Conservation (phyloP, 164 flowering plant species). For the Tetrastigma voinierianum region DNA sequence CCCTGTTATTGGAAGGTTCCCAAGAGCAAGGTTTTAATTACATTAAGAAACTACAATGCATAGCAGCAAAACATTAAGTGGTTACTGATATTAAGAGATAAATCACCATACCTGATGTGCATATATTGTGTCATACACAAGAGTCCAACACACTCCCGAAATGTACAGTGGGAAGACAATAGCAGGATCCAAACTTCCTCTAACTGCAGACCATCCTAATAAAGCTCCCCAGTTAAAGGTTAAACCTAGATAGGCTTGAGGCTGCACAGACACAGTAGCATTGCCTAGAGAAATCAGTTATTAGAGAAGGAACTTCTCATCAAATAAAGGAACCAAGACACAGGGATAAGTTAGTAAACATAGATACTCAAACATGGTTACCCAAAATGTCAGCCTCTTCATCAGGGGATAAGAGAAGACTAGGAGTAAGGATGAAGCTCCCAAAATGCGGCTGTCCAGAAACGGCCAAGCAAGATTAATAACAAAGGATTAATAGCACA, state of each 20-base stretch:
- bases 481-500: not conserved
- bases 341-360: not conserved
- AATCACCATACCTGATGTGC: slow-evolving; percentile 89
- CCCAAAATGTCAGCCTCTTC: slow-evolving; percentile 99
- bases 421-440: slow-evolving; percentile 92
- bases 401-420: slow-evolving; percentile 96
- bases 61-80: not conserved
- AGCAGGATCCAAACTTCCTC: slow-evolving; percentile 80
- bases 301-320: not conserved
- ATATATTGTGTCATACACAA: slow-evolving; percentile 98
- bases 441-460: slow-evolving; percentile 72
- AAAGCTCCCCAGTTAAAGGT: slow-evolving; percentile 99
- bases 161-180: slow-evolving; percentile 72
- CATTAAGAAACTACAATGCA: not conserved
- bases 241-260: slow-evolving; percentile 94
- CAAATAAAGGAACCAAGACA: slow-evolving; percentile 4
- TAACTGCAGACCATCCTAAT: slow-evolving; percentile 92
- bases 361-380: slow-evolving; percentile 24
- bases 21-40: not conserved
- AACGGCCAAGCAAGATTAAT: slow-evolving; percentile 5
- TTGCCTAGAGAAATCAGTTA: not conserved
- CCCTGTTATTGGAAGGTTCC: too few species aligned
- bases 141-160: slow-evolving; percentile 95
- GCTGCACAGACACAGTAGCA: slow-evolving; percentile 44
- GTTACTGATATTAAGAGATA: slow-evolving; percentile 1